Base-by-base conservation (phyloP, 345 rosid genomes). In the Salix arbutifolia region DNA sequence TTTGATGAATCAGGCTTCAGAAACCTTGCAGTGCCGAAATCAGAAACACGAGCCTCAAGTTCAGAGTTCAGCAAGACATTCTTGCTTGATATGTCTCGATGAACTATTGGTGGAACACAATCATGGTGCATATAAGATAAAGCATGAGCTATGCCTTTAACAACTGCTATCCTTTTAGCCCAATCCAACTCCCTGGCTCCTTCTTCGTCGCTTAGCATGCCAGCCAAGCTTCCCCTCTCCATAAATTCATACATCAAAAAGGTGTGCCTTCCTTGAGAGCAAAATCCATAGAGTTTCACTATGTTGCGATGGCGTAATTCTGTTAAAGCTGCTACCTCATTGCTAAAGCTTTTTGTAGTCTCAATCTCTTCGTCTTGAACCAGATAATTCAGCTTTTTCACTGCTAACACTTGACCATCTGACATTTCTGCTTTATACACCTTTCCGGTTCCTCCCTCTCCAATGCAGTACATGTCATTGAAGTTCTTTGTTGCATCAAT, bases 91-190 rank as follows among this genome's bases (percentile, higher is more conserved):
- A 78, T 69, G 74, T 79, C 83, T 44, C 79, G 81, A 60, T 81
- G 83, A 65, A 81, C 52, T 21, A 77, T 6, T 1, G 82, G 80
- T 1, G 78, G 85, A 23, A 38, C 33, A 60, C 82, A 52, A 13
- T 62, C 70, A 25, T 72, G 82, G 52, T 78, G 76, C 75, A 83
- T 61, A 48, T 83, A 83, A 18, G 85, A 61, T 33, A 78, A 28
- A 56, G 84, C 81, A 19, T 78, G 13, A 38, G 64, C 82, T 6
- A 69, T 72, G 1, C 69, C 83, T 35, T 71, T 74, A 13, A 7
- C 60, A 21, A 21, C 60, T 9, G n/a, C 23, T 6, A 53, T 18
- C 60, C 10, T 53, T 53, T 50, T 50, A 1, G 2, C 21, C 56
- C 52, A 46, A 1, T 46, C 52, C 52, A 46, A 16, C 52, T 46